phyloP scores from a whole-genome alignment of 805 yeast species.

The Candida sakaeoensis region DNA sequence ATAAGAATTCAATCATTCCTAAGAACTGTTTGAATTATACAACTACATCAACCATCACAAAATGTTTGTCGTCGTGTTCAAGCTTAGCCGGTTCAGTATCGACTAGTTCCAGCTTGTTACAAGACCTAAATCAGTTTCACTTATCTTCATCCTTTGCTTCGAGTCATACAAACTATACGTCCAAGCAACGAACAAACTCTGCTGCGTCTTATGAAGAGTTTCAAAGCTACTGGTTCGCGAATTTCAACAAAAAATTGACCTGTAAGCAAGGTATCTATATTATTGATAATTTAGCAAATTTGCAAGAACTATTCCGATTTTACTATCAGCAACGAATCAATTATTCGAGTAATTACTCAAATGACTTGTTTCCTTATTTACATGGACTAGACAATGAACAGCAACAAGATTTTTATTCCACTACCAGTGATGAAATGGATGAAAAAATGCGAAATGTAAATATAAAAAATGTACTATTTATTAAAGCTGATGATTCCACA shows the following conservation, averaged over 20 bases:
- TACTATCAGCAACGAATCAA: constrained; percentile 8
- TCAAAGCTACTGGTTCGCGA: constrained; percentile 4
- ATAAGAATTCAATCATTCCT: constrained; percentile 6
- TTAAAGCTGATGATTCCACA: constrained; percentile 10
- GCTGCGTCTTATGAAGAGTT: not conserved
- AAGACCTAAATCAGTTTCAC: not conserved
- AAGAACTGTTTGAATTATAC: constrained; percentile 4
- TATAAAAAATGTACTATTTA: constrained; percentile 14
- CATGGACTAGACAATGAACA: constrained; percentile 26
- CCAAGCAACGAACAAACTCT: constrained; percentile 1
- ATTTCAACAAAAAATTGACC: constrained; percentile 5
- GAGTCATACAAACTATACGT: not conserved
- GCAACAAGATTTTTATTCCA: constrained; percentile 22
- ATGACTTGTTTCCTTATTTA: constrained; percentile 29
- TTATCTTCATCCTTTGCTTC: not conserved
- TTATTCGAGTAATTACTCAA: not conserved
- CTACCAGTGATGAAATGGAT: not conserved
- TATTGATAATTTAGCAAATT: constrained; percentile 4
- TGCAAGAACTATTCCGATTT: constrained; percentile 7
- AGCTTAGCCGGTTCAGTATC: not conserved
- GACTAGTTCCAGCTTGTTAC: constrained; percentile 3
- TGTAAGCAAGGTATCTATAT: constrained; percentile 1
- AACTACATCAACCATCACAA: constrained; percentile 1
- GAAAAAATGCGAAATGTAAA: not conserved
- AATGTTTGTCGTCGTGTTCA: constrained; percentile 1